Evolutionary conservation across 176 grass and related monocot species (phyloP).

Genomic region (Aegilops sharonensis): DNA sequence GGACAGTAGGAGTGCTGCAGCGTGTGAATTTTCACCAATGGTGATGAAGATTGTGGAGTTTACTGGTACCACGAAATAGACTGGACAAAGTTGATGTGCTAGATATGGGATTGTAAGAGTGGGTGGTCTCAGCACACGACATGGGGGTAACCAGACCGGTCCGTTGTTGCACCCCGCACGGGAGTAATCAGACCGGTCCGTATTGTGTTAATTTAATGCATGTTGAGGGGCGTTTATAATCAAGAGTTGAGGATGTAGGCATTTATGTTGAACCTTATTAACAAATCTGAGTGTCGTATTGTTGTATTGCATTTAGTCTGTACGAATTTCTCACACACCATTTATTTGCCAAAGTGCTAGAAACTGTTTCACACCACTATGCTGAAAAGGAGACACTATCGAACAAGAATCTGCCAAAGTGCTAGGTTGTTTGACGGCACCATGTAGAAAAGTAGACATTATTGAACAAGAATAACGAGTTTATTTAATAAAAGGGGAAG

Average conservation of each 20-base stretch:
- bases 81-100: too few relatives aligned
- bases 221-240: too few relatives aligned
- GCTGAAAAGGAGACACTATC: neutral
- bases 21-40: too few relatives aligned
- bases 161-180: too few relatives aligned
- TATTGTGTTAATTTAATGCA: too few relatives aligned
- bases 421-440: neutral
- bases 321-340: neutral
- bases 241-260: neutral
- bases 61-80: too few relatives aligned
- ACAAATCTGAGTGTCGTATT: neutral
- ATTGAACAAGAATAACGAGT: neutral
- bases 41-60: too few relatives aligned
- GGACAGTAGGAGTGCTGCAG: too few relatives aligned
- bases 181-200: too few relatives aligned
- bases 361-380: neutral
- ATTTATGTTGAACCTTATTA: neutral
- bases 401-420: neutral
- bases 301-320: neutral
- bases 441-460: neutral
- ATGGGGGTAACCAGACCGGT: too few relatives aligned
- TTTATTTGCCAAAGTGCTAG: neutral
- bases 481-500: neutral
- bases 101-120: too few relatives aligned
- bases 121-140: too few relatives aligned